These are phyloP conservation scores for Waitea zeae DNA, from an alignment of 1,284 basidiomycete genomes.

Conservation along the genomic window DNA sequence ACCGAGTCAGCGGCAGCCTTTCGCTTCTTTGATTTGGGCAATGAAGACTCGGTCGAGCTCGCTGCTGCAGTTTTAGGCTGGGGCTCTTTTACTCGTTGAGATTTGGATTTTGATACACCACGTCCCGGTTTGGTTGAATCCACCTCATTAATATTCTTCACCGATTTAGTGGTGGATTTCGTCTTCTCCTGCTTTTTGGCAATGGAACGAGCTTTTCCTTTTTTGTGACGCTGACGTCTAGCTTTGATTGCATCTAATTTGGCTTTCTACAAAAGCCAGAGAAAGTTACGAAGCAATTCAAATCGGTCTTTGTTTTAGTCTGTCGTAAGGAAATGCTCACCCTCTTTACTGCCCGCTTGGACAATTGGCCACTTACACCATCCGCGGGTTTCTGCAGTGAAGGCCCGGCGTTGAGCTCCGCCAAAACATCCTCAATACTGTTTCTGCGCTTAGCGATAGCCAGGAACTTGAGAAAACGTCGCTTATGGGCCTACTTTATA, in stretches of 20 bases:
- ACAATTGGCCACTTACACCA: too few relatives aligned
- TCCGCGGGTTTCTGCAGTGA: too few relatives aligned
- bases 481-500: conserved; percentile 5
- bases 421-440: conserved; percentile 32
- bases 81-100: too few relatives aligned
- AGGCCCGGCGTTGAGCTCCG: conserved; percentile 11
- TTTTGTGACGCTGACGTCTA: conserved; percentile 17
- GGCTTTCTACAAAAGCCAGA: conserved; percentile 23
- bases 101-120: neutral
- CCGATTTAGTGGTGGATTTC: neutral
- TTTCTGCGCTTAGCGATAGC: conserved; percentile 18
- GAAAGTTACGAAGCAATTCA: neutral
- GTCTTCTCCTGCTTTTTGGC: neutral
- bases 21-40: too few relatives aligned
- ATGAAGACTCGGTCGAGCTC: too few relatives aligned
- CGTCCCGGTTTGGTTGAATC: neutral
- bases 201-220: conserved; percentile 3
- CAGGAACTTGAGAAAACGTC: conserved; percentile 7
- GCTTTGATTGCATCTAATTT: conserved; percentile 19
- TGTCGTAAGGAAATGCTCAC: conserved; percentile 14
- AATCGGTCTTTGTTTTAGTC: neutral
- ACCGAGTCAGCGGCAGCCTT: too few relatives aligned
- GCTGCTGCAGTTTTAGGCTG: too few relatives aligned
- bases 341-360: conserved; percentile 41
- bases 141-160: neutral